Evolutionary conservation across 306 rosid species (phyloP).

Genomic region (Cucumis sativus): Cucumber_9930_V3 NC_026656.2:12658501-12659000

Average conservation of each 20-base stretch:
- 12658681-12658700: neutral
- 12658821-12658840: conserved; percentile 33
- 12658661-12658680: neutral
- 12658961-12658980: neutral
- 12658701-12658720: neutral
- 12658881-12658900: conserved; percentile 82
- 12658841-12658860: conserved; percentile 93
- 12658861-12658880: conserved; percentile 97
- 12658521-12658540: conserved; percentile 99
- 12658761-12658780: neutral
- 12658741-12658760: neutral
- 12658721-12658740: neutral
- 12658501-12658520: conserved; percentile 4
- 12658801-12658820: neutral
- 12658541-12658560: conserved; percentile 90
- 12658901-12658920: conserved; percentile 61
- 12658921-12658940: neutral
- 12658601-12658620: neutral
- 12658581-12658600: neutral
- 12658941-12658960: neutral
- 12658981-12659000: neutral
- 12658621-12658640: neutral
- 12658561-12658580: conserved; percentile 99
- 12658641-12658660: neutral
- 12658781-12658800: neutral